Percentiles rank a stretch among this genome's conserved stretches.
Conservation (phyloP, 1,284 basidiomycete species). For the Farysia itapuensis region DNA sequence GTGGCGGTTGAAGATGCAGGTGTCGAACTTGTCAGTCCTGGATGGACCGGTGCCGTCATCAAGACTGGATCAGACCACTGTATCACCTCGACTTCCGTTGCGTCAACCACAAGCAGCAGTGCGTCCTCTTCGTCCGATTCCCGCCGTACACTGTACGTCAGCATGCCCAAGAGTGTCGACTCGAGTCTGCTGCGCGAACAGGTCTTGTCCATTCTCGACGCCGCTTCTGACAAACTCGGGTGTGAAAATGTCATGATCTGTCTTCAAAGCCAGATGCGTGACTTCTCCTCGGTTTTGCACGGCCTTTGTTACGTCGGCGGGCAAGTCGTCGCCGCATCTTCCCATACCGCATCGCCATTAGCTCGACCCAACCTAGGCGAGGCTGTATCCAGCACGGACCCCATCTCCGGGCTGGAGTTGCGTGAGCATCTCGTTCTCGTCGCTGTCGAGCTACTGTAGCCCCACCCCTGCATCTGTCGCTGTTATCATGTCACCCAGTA, state of each 20-base stretch:
- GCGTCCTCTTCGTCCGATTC: slow-evolving; percentile 5
- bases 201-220: slow-evolving; percentile 46
- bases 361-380: no score
- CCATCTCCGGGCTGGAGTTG: slow-evolving; percentile 15
- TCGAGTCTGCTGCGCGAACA: slow-evolving; percentile 41
- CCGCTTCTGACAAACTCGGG: slow-evolving; percentile 43
- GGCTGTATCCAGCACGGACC: slow-evolving; percentile 7
- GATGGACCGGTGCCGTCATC: slow-evolving; percentile 51
- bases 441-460: slow-evolving; percentile 32
- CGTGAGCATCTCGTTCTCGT: slow-evolving; percentile 21
- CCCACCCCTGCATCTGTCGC: background rate
- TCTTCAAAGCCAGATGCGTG: slow-evolving; percentile 30
- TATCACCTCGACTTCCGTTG: slow-evolving; percentile 4
- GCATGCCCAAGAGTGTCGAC: slow-evolving; percentile 38
- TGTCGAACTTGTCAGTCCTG: slow-evolving; percentile 46
- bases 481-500: slow-evolving; percentile 6
- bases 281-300: slow-evolving; percentile 42
- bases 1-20: slow-evolving; percentile 43
- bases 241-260: slow-evolving; percentile 47
- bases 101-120: slow-evolving; percentile 4
- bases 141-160: slow-evolving; percentile 50
- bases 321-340: slow-evolving; percentile 31
- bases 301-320: slow-evolving; percentile 55
- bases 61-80: slow-evolving; percentile 6
- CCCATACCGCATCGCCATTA: slow-evolving; percentile 1